These are phyloP conservation scores for Podila verticillata DNA, from an alignment of 192 early-diverging fungal genomes.

Conservation along the genomic window DNA sequence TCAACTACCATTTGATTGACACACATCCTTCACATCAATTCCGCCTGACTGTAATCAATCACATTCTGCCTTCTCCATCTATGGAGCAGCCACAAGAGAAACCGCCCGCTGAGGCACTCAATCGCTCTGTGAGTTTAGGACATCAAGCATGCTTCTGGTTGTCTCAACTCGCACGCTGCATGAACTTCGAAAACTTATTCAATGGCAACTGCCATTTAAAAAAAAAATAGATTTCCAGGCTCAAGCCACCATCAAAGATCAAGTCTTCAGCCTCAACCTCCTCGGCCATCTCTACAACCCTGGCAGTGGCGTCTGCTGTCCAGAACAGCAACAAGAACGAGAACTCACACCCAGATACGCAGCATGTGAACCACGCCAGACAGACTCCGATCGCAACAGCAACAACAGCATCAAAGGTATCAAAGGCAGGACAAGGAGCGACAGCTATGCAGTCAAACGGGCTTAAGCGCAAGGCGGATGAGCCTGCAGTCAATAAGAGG, in stretches of 20 bases:
- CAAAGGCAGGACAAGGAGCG: background rate
- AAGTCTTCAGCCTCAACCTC: background rate
- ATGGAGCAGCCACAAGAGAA: background rate
- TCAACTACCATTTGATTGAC: too few relatives aligned
- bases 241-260: background rate
- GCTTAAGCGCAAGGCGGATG: too few relatives aligned
- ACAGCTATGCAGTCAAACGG: background rate
- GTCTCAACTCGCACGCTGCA: background rate
- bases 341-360: background rate
- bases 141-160: too few relatives aligned
- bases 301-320: constrained; percentile 2
- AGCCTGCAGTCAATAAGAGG: too few relatives aligned
- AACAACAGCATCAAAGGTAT: background rate
- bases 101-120: background rate
- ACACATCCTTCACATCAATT: too few relatives aligned
- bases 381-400: background rate
- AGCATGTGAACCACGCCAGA: too few relatives aligned
- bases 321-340: background rate
- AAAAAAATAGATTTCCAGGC: background rate
- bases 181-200: background rate
- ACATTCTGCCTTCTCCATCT: too few relatives aligned
- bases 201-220: background rate
- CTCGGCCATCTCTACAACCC: background rate
- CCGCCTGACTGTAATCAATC: too few relatives aligned
- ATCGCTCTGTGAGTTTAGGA: background rate